Evolutionary conservation across 2,329 filamentous ascomycete genomes (phyloP), one percentile per base, ranked within the genome.

Genomic region (Aspergillus caelatus): DNA sequence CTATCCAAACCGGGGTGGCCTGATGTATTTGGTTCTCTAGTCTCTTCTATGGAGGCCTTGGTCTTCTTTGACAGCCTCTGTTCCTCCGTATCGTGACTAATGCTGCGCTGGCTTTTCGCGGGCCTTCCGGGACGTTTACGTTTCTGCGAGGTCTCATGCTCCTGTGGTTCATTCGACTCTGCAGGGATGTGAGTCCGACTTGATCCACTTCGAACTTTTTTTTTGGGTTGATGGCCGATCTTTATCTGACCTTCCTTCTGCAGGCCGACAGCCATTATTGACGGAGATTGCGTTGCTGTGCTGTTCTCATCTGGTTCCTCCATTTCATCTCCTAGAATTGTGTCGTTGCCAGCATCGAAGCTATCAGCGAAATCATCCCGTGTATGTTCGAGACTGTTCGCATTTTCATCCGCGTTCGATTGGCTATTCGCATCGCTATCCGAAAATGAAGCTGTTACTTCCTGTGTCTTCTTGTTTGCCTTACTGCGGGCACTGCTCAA

Each of bases 1-100:
- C 77, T 72, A 55, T 80, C 74, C 41, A 82, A 64, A 48, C 81
- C 77, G 7, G 77, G 78, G 62, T 71, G 74, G 62, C 69, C 67
- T 41, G 63, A 71, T 57, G 73, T 61, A 23, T 73, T 75, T 14
- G 67, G 60, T 21, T 68, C 65, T 60, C 70, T 72, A 26, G 63
- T 41, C 52, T 65, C 68, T 50, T 70, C 60, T 12, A 66, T 66
- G 9, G 74, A 61, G 11, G 70, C 69, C 67, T 76, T 75, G 30
- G 69, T 57, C 68, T 76, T 78, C 64, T 78, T 77, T 26, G 72
- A 56, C 43, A 74, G 73, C 62, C 73, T 67, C 55, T 72, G 65
- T 41, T 72, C 71, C 34, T 65, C 64, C 19, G 60, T 58, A 57
- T 73, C 69, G 32, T 71, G 64, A 30, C 60, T 59, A 19, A 57